phyloP scores from a whole-genome alignment of 441 rosid species.

The Erysimum pusillum region DNA sequence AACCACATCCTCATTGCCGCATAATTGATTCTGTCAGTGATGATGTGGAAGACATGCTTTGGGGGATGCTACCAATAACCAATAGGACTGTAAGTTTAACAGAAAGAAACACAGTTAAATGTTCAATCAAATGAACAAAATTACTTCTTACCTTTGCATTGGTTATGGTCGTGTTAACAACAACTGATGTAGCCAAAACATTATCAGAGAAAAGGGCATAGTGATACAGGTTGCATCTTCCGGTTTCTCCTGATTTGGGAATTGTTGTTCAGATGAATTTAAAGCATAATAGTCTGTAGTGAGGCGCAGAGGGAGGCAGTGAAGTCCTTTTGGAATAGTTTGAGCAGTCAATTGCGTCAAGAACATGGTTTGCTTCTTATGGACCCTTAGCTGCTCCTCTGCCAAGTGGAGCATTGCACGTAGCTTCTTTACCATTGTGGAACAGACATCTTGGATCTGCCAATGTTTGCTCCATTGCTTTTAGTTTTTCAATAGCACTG shows the following conservation, averaged over 20 bases:
- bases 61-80: slow-evolving; percentile 48
- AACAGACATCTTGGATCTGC: slow-evolving; percentile 89
- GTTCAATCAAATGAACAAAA: slow-evolving; percentile 8
- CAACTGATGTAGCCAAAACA: slow-evolving; percentile 83
- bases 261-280: slow-evolving; percentile 69
- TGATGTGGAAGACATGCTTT: slow-evolving; percentile 59
- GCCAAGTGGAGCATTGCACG: slow-evolving; percentile 95
- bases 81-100: slow-evolving; percentile 36
- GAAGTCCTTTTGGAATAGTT: slow-evolving; percentile 94
- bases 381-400: slow-evolving; percentile 94
- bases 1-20: slow-evolving; percentile 61
- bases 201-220: slow-evolving; percentile 94
- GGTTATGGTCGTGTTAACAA: slow-evolving; percentile 78
- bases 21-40: slow-evolving; percentile 53
- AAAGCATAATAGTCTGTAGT: slow-evolving; percentile 77
- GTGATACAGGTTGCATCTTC: slow-evolving; percentile 84
- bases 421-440: slow-evolving; percentile 84
- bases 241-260: slow-evolving; percentile 74
- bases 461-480: slow-evolving; percentile 87
- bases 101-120: slow-evolving; percentile 16
- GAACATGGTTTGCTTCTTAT: slow-evolving; percentile 88
- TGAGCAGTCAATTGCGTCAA: slow-evolving; percentile 94
- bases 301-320: slow-evolving; percentile 95
- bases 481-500: slow-evolving; percentile 79
- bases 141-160: slow-evolving; percentile 69